phyloP scores from a whole-genome alignment of 2,329 filamentous ascomycete species.

The Geosmithia morbida region DNA sequence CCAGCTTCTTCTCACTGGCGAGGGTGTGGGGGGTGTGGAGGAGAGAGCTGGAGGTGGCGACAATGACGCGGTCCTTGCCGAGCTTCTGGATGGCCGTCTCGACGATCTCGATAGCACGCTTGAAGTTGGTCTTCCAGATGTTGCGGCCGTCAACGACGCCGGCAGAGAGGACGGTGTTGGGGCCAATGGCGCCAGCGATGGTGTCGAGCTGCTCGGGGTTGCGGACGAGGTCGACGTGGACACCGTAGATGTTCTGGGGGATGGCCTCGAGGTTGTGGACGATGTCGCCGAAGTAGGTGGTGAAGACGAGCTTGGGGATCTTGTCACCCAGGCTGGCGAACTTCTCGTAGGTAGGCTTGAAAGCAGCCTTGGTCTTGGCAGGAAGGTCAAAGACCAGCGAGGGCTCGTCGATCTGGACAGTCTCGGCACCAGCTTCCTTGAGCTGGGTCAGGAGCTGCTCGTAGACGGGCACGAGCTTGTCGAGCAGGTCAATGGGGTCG shows the following conservation, averaged over 20 bases:
- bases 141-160: conserved; percentile 98
- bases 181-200: conserved; percentile 67
- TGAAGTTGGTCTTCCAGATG: conserved; percentile 99
- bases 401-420: conserved; percentile 97
- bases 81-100: conserved; percentile 88
- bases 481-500: conserved; percentile 83
- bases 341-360: conserved; percentile 96
- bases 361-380: conserved; percentile 82
- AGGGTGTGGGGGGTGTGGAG: conserved; percentile 98
- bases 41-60: conserved; percentile 92
- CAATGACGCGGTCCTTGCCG: conserved; percentile 93
- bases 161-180: conserved; percentile 80
- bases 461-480: conserved; percentile 90
- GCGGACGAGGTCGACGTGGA: conserved; percentile 94
- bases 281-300: conserved; percentile 98
- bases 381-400: conserved; percentile 90
- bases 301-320: conserved; percentile 77
- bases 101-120: conserved; percentile 80
- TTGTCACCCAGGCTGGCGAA: conserved; percentile 60
- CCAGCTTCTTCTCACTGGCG: conserved; percentile 96
- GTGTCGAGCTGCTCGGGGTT: conserved; percentile 94
- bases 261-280: conserved; percentile 96
- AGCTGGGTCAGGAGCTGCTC: conserved; percentile 84
- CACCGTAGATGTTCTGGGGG: conserved; percentile 62
- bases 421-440: conserved; percentile 91